Conservation (phyloP, 768 basidiomycete genomes). For the Inosperma sp. region DNA sequence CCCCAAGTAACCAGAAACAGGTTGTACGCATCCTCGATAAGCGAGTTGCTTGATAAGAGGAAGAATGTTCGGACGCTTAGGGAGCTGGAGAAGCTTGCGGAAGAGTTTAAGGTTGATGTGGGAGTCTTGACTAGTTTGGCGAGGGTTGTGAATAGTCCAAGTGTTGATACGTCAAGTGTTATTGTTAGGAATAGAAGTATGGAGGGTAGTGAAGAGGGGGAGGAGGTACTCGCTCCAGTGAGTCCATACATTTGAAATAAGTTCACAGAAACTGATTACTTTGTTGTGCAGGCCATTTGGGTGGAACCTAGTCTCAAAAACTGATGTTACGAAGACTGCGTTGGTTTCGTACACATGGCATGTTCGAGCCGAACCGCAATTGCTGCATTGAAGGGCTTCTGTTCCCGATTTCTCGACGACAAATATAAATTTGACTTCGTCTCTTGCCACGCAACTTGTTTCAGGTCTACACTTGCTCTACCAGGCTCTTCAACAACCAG, state of each 20-base stretch:
- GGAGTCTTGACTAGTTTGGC: conserved; percentile 48
- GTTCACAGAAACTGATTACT: background rate
- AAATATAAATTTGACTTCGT: too few relatives aligned
- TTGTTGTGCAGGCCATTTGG: conserved; percentile 40
- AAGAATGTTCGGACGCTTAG: conserved; percentile 41
- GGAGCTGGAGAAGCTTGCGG: conserved; percentile 49
- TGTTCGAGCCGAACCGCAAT: too few relatives aligned
- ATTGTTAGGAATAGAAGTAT: too few relatives aligned
- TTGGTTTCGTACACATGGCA: background rate
- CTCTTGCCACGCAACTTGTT: too few relatives aligned
- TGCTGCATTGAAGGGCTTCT: too few relatives aligned
- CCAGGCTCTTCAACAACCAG: too few relatives aligned
- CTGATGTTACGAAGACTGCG: background rate
- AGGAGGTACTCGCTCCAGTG: conserved; percentile 52
- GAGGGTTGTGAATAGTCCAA: conserved; percentile 60
- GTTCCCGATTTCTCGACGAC: too few relatives aligned
- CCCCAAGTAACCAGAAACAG: background rate
- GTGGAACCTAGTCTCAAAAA: conserved; percentile 31
- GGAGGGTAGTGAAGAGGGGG: conserved; percentile 45
- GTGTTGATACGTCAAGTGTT: conserved; percentile 46
- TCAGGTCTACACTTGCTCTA: too few relatives aligned
- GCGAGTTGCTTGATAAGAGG: conserved; percentile 58
- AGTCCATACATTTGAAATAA: conserved; percentile 18
- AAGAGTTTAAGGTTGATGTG: conserved; percentile 51
- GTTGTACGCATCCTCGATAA: conserved; percentile 48